Conservation (phyloP, 2,329 filamentous ascomycete species). For the Fusarium cyanostomum region DNA sequence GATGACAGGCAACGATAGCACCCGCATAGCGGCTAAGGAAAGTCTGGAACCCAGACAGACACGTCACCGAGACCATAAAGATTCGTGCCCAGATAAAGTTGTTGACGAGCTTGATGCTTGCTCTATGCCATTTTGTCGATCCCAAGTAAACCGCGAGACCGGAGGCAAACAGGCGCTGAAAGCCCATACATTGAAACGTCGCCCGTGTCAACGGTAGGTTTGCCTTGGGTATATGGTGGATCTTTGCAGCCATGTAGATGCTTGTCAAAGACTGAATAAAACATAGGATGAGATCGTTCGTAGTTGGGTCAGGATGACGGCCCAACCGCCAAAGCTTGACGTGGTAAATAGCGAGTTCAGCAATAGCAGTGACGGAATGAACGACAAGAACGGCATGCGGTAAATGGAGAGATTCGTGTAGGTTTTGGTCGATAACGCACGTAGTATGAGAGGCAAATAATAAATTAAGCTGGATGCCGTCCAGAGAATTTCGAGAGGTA, state of each 20-base stretch:
- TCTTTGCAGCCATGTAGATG: not conserved
- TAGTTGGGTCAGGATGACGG: not conserved
- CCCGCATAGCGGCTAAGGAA: not conserved
- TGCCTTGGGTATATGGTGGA: not conserved
- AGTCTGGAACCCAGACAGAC: not conserved
- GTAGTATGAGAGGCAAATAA: not conserved
- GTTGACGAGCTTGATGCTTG: not conserved
- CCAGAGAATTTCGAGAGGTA: no score
- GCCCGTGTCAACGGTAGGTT: not conserved
- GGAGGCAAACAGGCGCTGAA: not conserved
- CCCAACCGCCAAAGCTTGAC: not conserved
- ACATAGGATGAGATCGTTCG: not conserved
- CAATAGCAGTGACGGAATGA: not conserved
- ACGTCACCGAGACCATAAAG: not conserved
- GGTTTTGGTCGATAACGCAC: not conserved
- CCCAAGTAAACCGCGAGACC: not conserved
- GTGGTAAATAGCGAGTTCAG: not conserved
- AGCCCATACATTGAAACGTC: not conserved
- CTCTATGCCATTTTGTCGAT: not conserved
- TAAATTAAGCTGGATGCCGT: not conserved
- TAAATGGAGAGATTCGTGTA: not conserved
- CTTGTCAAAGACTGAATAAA: not conserved
- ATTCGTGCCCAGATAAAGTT: slow-evolving; percentile 1
- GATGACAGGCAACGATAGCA: not conserved
- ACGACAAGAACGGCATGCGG: not conserved